These are phyloP conservation scores for Apiotrichum sp. DNA, from an alignment of 1,284 basidiomycete genomes.

Conservation along the genomic window DNA sequence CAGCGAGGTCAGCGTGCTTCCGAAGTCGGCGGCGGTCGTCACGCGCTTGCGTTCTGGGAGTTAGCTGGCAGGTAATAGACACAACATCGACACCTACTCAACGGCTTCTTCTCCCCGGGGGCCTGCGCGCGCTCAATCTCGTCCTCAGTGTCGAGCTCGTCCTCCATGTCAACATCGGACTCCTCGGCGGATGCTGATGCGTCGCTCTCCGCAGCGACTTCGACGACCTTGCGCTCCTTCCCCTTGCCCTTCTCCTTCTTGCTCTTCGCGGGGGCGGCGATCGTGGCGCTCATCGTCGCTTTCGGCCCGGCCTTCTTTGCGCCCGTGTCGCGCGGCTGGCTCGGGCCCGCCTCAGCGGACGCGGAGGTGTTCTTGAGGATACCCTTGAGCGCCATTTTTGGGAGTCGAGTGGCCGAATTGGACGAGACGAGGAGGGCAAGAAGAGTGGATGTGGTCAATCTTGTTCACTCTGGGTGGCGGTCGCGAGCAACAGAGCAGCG, in stretches of 20 bases:
- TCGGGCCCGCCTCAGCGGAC: conserved; percentile 6
- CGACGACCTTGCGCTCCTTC: conserved; percentile 9
- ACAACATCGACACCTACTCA: conserved; percentile 6
- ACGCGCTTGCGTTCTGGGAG: conserved; percentile 40
- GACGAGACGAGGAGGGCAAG: too few species aligned
- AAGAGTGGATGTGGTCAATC: too few species aligned
- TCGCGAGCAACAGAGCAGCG: too few species aligned
- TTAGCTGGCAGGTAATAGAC: conserved; percentile 2
- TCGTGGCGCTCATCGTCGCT: conserved; percentile 3
- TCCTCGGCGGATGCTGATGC: conserved; percentile 7
- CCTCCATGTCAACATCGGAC: conserved; percentile 10
- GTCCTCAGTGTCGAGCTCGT: conserved; percentile 16
- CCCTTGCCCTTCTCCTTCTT: not conserved
- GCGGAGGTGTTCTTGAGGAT: conserved; percentile 14
- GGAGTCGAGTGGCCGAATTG: too few species aligned
- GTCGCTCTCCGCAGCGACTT: conserved; percentile 1
- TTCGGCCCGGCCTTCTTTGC: conserved; percentile 3
- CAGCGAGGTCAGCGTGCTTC: conserved; percentile 40
- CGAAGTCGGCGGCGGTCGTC: conserved; percentile 42
- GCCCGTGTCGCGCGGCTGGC: not conserved
- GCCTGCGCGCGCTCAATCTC: conserved; percentile 15
- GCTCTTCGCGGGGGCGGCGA: not conserved
- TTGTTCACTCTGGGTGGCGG: too few species aligned
- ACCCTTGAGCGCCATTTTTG: conserved; percentile 15
- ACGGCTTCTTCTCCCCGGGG: conserved; percentile 11